Evolutionary conservation across 495 filamentous ascomycete genomes (phyloP).

Genomic region (Aspergillus affinis): DNA sequence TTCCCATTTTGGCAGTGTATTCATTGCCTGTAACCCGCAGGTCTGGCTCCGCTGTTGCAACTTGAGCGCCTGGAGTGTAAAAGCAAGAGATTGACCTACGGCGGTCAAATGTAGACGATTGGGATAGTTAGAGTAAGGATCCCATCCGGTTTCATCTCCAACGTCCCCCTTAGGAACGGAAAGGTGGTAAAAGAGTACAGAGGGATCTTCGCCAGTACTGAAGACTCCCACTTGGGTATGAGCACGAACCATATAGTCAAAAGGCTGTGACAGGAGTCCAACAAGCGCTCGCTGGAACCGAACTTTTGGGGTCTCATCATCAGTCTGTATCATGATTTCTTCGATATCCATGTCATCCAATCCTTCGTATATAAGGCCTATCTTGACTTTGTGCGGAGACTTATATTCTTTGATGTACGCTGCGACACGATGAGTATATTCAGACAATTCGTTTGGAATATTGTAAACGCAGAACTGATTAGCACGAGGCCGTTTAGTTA

Average conservation of each 20-base stretch:
- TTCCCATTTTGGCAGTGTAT: conserved; percentile 29
- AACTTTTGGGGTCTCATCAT: conserved; percentile 14
- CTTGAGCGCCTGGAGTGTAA: conserved; percentile 16
- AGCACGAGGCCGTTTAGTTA: conserved; percentile 19
- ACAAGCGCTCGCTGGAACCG: conserved; percentile 10
- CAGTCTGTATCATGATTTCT: conserved; percentile 18
- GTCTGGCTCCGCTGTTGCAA: conserved; percentile 8
- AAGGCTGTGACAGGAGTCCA: conserved; percentile 38
- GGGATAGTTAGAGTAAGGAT: conserved; percentile 2
- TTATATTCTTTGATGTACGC: conserved; percentile 42
- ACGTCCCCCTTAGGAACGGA: conserved; percentile 40
- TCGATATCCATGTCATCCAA: conserved; percentile 18
- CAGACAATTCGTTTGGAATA: conserved; percentile 19
- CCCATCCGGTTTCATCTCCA: conserved; percentile 12
- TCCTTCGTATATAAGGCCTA: conserved; percentile 17
- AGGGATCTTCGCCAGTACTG: conserved; percentile 41
- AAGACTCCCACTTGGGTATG: conserved; percentile 39
- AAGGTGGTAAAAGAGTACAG: conserved; percentile 16
- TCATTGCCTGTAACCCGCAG: conserved; percentile 17
- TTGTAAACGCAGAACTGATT: conserved; percentile 48
- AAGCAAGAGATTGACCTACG: conserved; percentile 17
- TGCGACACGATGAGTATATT: conserved; percentile 9
- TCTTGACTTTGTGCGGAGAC: conserved; percentile 39
- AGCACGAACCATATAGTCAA: conserved; percentile 40
- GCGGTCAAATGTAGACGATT: conserved; percentile 22